Conservation (phyloP, 2,329 filamentous ascomycete genomes). For the Reticulascus tulasneorum region DNA sequence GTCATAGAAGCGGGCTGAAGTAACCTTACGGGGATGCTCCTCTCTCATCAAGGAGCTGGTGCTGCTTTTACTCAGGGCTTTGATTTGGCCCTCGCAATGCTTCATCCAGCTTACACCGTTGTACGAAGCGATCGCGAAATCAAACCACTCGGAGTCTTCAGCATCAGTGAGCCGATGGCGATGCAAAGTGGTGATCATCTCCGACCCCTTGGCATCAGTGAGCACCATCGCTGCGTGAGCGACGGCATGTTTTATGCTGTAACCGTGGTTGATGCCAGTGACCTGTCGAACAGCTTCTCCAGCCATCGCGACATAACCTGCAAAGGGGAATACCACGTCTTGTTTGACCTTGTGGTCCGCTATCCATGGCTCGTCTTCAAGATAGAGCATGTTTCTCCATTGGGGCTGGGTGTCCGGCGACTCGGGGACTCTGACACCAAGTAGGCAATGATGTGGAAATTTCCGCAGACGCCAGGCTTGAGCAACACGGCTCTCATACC, state of each 20-base stretch:
- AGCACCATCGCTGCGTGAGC: constrained; percentile 7
- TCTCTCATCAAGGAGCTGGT: neutral
- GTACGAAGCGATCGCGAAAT: constrained; percentile 1
- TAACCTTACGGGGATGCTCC: constrained; percentile 1
- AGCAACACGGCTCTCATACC: constrained; percentile 1
- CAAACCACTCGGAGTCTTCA: constrained; percentile 2
- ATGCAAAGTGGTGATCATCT: constrained; percentile 4
- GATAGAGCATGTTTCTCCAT: constrained; percentile 2
- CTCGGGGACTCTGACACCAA: constrained; percentile 1
- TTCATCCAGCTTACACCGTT: constrained; percentile 4
- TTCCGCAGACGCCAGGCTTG: constrained; percentile 5
- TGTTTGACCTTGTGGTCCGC: constrained; percentile 3
- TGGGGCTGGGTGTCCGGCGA: neutral
- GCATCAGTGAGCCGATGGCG: neutral
- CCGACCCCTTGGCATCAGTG: neutral
- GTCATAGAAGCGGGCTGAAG: neutral
- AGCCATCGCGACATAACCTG: constrained; percentile 5
- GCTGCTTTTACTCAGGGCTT: neutral
- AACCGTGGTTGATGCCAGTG: neutral
- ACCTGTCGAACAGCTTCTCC: constrained; percentile 6
- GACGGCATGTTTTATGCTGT: constrained; percentile 5
- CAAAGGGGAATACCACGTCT: constrained; percentile 2
- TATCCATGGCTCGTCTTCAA: constrained; percentile 1
- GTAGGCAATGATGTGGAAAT: constrained; percentile 1
- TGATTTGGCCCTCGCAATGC: constrained; percentile 5